Conservation (phyloP, 2,329 filamentous ascomycete species). For the Colletotrichum siamense region DNA sequence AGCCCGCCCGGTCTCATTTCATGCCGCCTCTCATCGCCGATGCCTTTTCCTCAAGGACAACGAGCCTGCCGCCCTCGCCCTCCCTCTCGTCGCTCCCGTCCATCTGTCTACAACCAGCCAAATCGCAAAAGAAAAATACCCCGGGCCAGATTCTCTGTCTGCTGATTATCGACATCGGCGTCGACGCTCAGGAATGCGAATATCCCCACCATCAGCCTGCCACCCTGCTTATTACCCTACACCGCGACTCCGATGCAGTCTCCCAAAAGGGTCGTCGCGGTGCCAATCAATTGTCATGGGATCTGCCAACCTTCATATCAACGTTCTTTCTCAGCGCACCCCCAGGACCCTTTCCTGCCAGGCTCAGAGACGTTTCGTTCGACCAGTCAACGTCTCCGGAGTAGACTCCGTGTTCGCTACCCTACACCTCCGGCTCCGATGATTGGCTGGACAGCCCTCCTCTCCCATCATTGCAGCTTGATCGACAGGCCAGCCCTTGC, state of each 20-base stretch:
- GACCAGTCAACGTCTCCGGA: neutral
- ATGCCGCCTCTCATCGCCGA: constrained; percentile 7
- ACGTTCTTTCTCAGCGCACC: neutral
- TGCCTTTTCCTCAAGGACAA: neutral
- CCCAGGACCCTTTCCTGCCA: neutral
- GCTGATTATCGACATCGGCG: neutral
- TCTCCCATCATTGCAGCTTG: neutral
- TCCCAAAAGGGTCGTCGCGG: neutral
- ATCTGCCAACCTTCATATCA: neutral
- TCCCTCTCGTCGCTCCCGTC: neutral
- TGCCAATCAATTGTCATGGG: neutral
- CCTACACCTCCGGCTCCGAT: neutral
- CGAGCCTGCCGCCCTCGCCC: neutral
- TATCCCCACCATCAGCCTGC: too few species aligned
- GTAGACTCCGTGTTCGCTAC: neutral
- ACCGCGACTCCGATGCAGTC: too few species aligned
- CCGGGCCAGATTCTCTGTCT: neutral
- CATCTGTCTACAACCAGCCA: neutral
- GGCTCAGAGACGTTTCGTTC: neutral
- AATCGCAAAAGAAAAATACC: neutral
- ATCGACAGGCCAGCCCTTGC: neutral
- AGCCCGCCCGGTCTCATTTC: neutral
- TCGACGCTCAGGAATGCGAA: too few species aligned
- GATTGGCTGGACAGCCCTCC: neutral
- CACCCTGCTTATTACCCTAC: too few species aligned